Evolutionary conservation across 2,329 filamentous ascomycete genomes (phyloP).

Genomic region (Aspergillus bombycis): DNA sequence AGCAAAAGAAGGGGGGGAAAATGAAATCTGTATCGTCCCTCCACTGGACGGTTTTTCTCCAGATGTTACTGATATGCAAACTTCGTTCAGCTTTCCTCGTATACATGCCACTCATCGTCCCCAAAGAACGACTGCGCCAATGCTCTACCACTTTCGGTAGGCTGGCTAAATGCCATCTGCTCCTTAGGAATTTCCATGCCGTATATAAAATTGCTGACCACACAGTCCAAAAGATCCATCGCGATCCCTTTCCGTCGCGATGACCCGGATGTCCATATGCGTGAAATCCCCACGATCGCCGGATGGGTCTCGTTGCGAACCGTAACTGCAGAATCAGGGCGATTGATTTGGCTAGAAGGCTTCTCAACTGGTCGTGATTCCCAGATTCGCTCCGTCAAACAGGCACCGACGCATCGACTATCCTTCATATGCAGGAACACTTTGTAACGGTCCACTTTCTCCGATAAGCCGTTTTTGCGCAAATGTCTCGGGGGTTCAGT

Average conservation of each 20-base stretch:
- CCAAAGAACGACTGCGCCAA: constrained; percentile 64
- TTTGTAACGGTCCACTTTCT: constrained; percentile 57
- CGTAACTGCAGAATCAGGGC: constrained; percentile 48
- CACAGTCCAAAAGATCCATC: constrained; percentile 59
- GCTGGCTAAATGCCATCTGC: constrained; percentile 66
- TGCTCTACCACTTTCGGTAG: constrained; percentile 63
- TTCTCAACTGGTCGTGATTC: constrained; percentile 57
- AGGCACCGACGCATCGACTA: constrained; percentile 64
- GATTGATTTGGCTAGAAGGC: constrained; percentile 18
- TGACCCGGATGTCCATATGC: constrained; percentile 65
- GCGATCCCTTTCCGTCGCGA: constrained; percentile 62
- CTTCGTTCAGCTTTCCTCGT: constrained; percentile 48
- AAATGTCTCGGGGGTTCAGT: constrained; percentile 44
- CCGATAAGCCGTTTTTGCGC: constrained; percentile 34
- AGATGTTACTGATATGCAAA: constrained; percentile 6
- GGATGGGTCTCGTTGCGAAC: constrained; percentile 47
- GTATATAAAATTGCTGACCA: constrained; percentile 59
- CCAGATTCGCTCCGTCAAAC: constrained; percentile 64
- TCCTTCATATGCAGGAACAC: constrained; percentile 65
- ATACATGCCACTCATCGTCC: constrained; percentile 62
- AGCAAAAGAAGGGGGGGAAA: neutral
- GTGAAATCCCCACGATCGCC: constrained; percentile 64
- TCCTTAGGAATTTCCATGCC: constrained; percentile 58
- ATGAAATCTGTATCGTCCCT: constrained; percentile 11
- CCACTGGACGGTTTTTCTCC: neutral